Evolutionary conservation across 2,329 filamentous ascomycete species (phyloP).

Genomic region (Botryotinia narcissicola): DNA sequence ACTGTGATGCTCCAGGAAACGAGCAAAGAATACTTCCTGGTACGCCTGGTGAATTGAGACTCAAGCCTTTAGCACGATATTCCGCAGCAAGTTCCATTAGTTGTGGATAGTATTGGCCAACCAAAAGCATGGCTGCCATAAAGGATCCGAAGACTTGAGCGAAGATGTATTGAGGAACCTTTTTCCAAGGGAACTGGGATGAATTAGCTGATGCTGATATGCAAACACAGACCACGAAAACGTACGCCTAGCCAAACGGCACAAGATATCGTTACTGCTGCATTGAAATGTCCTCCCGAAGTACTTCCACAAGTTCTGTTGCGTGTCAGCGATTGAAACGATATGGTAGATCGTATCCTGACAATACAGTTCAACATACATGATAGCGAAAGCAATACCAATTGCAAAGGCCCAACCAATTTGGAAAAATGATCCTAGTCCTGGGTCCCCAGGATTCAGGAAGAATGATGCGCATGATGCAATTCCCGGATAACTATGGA

Average conservation of each 20-base stretch:
- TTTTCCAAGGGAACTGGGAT: conserved; percentile 52
- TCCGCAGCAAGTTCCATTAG: conserved; percentile 43
- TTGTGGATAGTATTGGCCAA: conserved; percentile 56
- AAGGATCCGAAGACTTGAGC: conserved; percentile 57
- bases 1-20: conserved; percentile 51
- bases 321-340: neutral
- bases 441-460: conserved; percentile 44
- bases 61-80: conserved; percentile 35
- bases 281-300: conserved; percentile 56
- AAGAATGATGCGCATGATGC: conserved; percentile 53
- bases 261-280: conserved; percentile 48
- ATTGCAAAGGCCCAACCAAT: conserved; percentile 56
- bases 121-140: conserved; percentile 52
- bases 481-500: conserved; percentile 45
- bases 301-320: conserved; percentile 48
- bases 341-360: neutral
- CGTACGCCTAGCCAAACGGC: conserved; percentile 51
- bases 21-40: conserved; percentile 55
- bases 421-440: conserved; percentile 53
- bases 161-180: conserved; percentile 56
- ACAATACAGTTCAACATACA: conserved; percentile 31
- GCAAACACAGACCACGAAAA: neutral
- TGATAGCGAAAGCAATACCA: conserved; percentile 59
- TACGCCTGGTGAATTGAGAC: conserved; percentile 46
- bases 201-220: neutral